Percentiles rank a stretch among this genome's conserved stretches.
Evolutionary conservation across 2,329 filamentous ascomycete species (phyloP).

Genomic region (Fusarium sp.): DNA sequence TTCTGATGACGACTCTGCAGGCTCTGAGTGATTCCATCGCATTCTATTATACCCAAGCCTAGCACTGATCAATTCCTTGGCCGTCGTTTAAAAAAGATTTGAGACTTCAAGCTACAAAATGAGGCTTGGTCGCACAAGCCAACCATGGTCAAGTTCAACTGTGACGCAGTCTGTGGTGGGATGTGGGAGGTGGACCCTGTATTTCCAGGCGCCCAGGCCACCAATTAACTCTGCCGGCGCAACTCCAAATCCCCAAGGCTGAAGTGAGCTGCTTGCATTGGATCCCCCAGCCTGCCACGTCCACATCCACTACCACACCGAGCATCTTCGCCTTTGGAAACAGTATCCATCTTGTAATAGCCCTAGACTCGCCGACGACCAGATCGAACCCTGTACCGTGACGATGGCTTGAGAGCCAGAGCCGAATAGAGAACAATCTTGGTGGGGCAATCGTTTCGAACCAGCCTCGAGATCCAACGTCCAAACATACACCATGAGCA

Average conservation of each 20-base stretch:
- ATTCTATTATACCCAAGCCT: neutral
- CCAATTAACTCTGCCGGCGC: slow-evolving; percentile 38
- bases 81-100: neutral
- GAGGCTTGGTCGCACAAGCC: slow-evolving; percentile 6
- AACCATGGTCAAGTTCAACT: slow-evolving; percentile 1
- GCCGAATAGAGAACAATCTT: slow-evolving; percentile 27
- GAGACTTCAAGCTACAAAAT: neutral
- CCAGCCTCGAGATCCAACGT: slow-evolving; percentile 29
- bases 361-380: slow-evolving; percentile 1
- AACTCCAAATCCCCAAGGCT: slow-evolving; percentile 32
- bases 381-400: slow-evolving; percentile 8
- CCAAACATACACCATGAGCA: slow-evolving; percentile 55
- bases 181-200: slow-evolving; percentile 8
- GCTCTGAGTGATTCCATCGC: slow-evolving; percentile 16
- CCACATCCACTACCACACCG: slow-evolving; percentile 15
- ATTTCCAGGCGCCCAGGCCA: slow-evolving; percentile 21
- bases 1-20: slow-evolving; percentile 24
- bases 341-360: neutral
- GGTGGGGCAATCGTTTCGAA: slow-evolving; percentile 40
- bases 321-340: slow-evolving; percentile 10
- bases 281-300: slow-evolving; percentile 25
- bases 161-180: slow-evolving; percentile 13
- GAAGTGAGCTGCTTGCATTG: slow-evolving; percentile 5
- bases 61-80: neutral
- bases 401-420: slow-evolving; percentile 32